Evolutionary conservation across 345 rosid genomes (phyloP), one percentile per base, ranked within the genome.

Genomic region (Brassica juncea): DNA sequence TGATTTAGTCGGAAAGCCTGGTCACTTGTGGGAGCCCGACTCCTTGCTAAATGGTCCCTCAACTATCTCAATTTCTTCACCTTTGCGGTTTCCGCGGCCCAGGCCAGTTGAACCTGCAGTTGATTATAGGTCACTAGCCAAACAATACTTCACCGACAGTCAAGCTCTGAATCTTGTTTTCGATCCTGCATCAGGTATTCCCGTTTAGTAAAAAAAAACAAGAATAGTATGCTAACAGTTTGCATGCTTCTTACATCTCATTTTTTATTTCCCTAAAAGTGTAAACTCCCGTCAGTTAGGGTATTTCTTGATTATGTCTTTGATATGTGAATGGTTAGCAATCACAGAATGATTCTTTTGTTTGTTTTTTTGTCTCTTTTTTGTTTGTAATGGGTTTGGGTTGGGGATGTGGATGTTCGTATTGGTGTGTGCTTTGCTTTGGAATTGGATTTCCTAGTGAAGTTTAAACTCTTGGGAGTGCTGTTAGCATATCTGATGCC

Each of bases 31-130:
- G 72, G 95, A 89, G 84, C 99, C 99, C 0, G 89, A 91, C 86
- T 96, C 99, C 88, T 86, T 89, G 89, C 90, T 93, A 75, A 93
- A 93, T 84, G 99, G 98, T 80, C 99, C 93, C 74, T 88, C 94
- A 72, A 88, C 99, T 85, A 93, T 96, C 71, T 82, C 92, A 81
- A 89, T 92, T 85, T 87, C 97, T 79, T 93, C 98, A 75, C 98
- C 99, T 64, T 84, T 96, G 88, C 97, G 95, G 82, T 93, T 92
- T 88, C 98, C 97, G 7, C 86, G 86, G 71, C 88, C 84, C 79
- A 93, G 79, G 84, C 83, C 90, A 67, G 84, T 87, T 77, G 88
- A 89, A 87, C 87, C 89, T 28, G 79, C 84, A 73, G 76, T 89
- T 73, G 97, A 96, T 89, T 93, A 86, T 85, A 85, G 93, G 86